Conservation (phyloP, 1,284 basidiomycete genomes). For the Tilletiaria anomala region DNA sequence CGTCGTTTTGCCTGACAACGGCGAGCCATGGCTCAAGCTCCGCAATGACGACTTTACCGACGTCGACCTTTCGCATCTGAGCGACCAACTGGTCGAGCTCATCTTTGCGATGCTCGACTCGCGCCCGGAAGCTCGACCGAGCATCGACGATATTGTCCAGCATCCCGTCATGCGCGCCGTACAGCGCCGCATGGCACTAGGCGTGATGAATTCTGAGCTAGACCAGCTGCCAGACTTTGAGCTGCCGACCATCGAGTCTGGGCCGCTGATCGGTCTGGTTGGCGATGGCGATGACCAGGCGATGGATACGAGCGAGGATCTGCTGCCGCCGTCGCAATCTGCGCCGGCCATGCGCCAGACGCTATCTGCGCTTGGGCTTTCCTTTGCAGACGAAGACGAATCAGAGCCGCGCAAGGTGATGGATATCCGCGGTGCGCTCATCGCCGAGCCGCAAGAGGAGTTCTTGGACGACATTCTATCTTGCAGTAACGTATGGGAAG, state of each 20-base stretch:
- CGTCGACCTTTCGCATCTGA: slow-evolving; percentile 56
- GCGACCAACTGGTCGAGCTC: slow-evolving; percentile 24
- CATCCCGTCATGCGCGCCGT: background rate
- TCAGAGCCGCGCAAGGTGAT: background rate
- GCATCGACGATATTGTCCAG: background rate
- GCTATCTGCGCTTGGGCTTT: background rate
- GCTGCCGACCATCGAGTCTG: no score
- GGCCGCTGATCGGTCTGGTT: background rate
- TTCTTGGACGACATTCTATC: background rate
- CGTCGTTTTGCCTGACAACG: slow-evolving; percentile 89
- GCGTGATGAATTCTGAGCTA: background rate
- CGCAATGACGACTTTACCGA: slow-evolving; percentile 83
- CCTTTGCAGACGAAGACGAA: background rate
- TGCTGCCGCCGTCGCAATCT: background rate
- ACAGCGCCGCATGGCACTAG: background rate
- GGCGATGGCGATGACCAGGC: no score
- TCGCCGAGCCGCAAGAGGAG: background rate
- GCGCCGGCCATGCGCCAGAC: background rate
- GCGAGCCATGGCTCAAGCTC: slow-evolving; percentile 85
- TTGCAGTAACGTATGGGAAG: no score
- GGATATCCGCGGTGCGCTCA: background rate
- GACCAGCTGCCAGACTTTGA: background rate
- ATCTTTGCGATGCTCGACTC: slow-evolving; percentile 6
- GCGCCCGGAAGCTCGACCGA: background rate
- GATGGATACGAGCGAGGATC: background rate